These are phyloP conservation scores for Strobilomyces dryophilus DNA, from an alignment of 768 basidiomycete genomes.

Conservation along the genomic window DNA sequence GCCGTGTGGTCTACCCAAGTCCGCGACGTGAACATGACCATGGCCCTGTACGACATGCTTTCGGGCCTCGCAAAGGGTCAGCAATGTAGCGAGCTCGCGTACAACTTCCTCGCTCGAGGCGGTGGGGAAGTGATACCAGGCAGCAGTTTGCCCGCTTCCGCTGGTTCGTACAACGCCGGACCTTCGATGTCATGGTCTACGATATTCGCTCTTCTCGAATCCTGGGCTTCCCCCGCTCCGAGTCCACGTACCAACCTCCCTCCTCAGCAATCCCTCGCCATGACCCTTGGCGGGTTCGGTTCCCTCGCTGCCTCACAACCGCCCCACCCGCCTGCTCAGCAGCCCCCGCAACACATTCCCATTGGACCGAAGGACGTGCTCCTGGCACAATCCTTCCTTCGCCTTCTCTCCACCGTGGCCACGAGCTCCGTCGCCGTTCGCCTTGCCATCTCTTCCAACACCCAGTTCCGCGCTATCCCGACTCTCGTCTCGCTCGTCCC, in stretches of 20 bases:
- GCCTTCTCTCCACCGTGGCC: conserved; percentile 72
- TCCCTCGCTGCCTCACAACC: conserved; percentile 28
- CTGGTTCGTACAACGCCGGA: conserved; percentile 38
- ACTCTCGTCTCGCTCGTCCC: conserved; percentile 77
- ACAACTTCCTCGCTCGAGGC: conserved; percentile 84
- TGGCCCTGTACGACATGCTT: conserved; percentile 87
- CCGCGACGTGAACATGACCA: conserved; percentile 67
- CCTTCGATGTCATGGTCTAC: conserved; percentile 73
- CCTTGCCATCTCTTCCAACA: conserved; percentile 69
- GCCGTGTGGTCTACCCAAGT: conserved; percentile 81
- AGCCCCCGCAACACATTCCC: conserved; percentile 38
- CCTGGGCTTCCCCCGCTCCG: conserved; percentile 60
- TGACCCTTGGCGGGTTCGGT: conserved; percentile 28
- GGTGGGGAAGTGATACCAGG: conserved; percentile 65
- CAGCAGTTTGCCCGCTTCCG: conserved; percentile 41
- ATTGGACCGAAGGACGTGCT: conserved; percentile 70
- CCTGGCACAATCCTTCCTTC: conserved; percentile 77
- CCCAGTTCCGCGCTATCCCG: conserved; percentile 76
- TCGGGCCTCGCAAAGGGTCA: conserved; percentile 79
- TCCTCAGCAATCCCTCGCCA: conserved; percentile 37
- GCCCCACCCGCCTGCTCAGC: conserved; percentile 31
- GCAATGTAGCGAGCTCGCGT: conserved; percentile 80
- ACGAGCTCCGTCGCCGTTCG: conserved; percentile 74
- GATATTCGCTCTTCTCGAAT: conserved; percentile 59
- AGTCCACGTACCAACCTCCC: conserved; percentile 43